A percentile compares a stretch with the other conserved stretches of the same genome.
phyloP scores from a whole-genome alignment of 805 yeast genomes.

The Starmerella floris region DNA sequence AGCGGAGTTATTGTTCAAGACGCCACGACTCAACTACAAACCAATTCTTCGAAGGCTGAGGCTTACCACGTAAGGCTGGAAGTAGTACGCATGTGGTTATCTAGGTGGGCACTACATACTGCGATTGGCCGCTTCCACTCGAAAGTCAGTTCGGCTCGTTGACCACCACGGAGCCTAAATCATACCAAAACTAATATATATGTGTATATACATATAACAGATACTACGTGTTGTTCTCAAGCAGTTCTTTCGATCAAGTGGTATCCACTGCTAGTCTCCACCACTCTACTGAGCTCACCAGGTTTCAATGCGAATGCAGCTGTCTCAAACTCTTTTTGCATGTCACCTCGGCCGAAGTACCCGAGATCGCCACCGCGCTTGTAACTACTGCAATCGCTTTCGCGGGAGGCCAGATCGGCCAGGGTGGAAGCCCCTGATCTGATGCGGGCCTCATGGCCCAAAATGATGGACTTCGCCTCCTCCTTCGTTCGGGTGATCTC shows the following conservation, averaged over 20 bases:
- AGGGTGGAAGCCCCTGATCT: slow-evolving; percentile 52
- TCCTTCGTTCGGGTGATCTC: slow-evolving; percentile 67
- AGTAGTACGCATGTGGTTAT: too few species aligned
- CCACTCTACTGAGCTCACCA: slow-evolving; percentile 70
- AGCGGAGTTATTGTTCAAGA: too few species aligned
- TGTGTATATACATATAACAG: too few species aligned
- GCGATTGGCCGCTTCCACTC: neutral
- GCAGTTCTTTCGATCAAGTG: slow-evolving; percentile 81
- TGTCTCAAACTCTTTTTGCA: slow-evolving; percentile 90
- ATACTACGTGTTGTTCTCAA: slow-evolving; percentile 24
- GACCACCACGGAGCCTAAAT: too few species aligned
- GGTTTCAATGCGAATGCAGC: slow-evolving; percentile 71
- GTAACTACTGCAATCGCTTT: slow-evolving; percentile 81
- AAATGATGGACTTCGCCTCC: slow-evolving; percentile 55
- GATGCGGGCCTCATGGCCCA: slow-evolving; percentile 44
- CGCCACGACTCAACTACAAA: too few species aligned
- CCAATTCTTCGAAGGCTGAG: too few species aligned
- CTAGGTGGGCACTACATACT: neutral
- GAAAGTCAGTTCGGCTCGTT: too few species aligned
- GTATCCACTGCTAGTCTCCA: slow-evolving; percentile 83
- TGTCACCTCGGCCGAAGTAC: slow-evolving; percentile 71
- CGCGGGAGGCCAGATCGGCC: slow-evolving; percentile 61
- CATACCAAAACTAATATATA: too few species aligned
- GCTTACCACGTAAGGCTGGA: too few species aligned
- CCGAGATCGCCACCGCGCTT: slow-evolving; percentile 88